These are phyloP conservation scores for Candida arabinofermentans DNA, from an alignment of 805 yeast species.

Conservation along the genomic window DNA sequence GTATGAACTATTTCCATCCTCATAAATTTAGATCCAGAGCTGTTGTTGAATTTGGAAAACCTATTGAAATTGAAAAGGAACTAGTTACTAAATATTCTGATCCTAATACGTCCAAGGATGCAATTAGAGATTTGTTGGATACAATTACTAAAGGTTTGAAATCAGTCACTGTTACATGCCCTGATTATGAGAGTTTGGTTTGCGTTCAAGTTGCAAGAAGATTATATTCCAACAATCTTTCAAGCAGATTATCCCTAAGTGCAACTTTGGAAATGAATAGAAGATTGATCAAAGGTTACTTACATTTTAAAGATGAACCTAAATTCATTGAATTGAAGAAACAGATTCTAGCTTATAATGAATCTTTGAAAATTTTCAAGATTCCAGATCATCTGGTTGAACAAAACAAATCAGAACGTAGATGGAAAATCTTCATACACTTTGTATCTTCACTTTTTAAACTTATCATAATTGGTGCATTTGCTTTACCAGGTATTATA, in stretches of 20 bases:
- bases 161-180: constrained; percentile 84
- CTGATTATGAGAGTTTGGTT: constrained; percentile 85
- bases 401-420: constrained; percentile 28
- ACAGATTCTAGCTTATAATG: constrained; percentile 68
- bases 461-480: constrained; percentile 49
- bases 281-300: constrained; percentile 77
- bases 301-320: constrained; percentile 68
- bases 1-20: constrained; percentile 95
- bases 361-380: constrained; percentile 42
- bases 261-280: constrained; percentile 89
- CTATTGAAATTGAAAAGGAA: constrained; percentile 61
- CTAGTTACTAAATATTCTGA: constrained; percentile 62
- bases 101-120: constrained; percentile 59
- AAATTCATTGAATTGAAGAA: constrained; percentile 55
- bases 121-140: constrained; percentile 69
- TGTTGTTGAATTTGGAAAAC: constrained; percentile 90
- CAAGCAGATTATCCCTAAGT: constrained; percentile 70
- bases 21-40: constrained; percentile 95
- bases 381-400: constrained; percentile 63
- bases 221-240: constrained; percentile 72
- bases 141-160: constrained; percentile 67
- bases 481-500: constrained; percentile 85
- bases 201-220: constrained; percentile 91
- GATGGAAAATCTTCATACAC: constrained; percentile 19
- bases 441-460: constrained; percentile 34